Evolutionary conservation across 768 basidiomycete species (phyloP).

Genomic region (Boletus subcaerulescens): DNA sequence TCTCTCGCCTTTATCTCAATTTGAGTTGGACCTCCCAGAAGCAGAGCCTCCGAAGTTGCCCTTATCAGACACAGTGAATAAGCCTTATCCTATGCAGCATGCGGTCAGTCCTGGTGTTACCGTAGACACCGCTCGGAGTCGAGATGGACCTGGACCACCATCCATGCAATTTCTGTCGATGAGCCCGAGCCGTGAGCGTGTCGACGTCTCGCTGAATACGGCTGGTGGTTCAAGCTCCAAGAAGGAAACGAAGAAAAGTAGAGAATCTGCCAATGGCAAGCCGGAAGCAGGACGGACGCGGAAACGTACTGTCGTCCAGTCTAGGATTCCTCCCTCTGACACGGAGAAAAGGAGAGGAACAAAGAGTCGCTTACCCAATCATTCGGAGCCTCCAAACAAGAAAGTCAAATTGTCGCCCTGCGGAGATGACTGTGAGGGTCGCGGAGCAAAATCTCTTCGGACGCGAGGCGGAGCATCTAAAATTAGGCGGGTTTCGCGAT

Average conservation of each 20-base stretch:
- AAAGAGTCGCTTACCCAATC: not conserved
- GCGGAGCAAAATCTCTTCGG: not conserved
- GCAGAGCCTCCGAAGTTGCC: conserved; percentile 20
- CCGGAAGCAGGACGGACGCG: conserved; percentile 1
- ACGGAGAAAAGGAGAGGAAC: not conserved
- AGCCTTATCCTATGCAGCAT: conserved; percentile 7
- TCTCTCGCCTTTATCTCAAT: conserved; percentile 25
- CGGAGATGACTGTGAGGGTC: not conserved
- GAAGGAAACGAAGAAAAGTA: conserved; percentile 13
- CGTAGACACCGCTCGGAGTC: not conserved
- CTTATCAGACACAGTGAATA: conserved; percentile 24
- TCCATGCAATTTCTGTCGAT: not conserved
- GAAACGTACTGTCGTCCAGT: conserved; percentile 4
- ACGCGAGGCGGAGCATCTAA: not conserved
- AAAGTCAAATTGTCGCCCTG: conserved; percentile 15
- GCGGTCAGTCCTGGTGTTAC: not conserved
- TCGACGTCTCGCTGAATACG: not conserved
- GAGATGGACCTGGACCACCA: not conserved
- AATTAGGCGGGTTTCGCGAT: conserved; percentile 2
- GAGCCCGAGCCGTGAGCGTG: not conserved
- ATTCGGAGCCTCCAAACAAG: conserved; percentile 19
- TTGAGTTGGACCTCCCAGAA: conserved; percentile 20
- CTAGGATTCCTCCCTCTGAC: not conserved
- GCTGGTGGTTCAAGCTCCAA: not conserved
- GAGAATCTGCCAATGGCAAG: not conserved